These are phyloP conservation scores for Gillenia trifoliata DNA, from an alignment of 306 rosid species.

Conservation along the genomic window DNA sequence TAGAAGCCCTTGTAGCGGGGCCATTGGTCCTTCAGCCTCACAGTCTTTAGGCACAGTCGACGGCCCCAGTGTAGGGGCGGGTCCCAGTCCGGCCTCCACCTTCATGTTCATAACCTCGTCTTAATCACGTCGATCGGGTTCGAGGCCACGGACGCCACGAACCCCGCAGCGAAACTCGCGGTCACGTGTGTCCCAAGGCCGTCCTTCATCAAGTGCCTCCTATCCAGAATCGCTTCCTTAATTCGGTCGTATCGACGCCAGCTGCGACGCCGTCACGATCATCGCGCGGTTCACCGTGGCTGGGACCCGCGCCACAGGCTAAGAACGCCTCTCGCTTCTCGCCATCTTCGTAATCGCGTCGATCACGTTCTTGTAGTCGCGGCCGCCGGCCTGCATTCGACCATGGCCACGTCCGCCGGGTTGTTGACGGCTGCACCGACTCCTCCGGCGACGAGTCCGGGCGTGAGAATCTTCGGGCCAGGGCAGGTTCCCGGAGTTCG, in stretches of 20 bases:
- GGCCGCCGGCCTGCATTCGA: slow-evolving; percentile 94
- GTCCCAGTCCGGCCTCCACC: slow-evolving; percentile 46
- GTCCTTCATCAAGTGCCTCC: slow-evolving; percentile 49
- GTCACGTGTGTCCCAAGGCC: slow-evolving; percentile 75
- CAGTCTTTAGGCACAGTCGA: slow-evolving; percentile 78
- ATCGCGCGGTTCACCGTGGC: slow-evolving; percentile 90
- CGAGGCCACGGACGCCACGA: slow-evolving; percentile 85
- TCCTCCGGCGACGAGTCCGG: slow-evolving; percentile 68
- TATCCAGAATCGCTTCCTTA: slow-evolving; percentile 60
- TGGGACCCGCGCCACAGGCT: slow-evolving; percentile 90
- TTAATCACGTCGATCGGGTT: slow-evolving; percentile 89
- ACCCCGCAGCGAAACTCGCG: slow-evolving; percentile 85
- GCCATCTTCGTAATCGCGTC: slow-evolving; percentile 67
- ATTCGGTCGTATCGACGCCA: slow-evolving; percentile 77
- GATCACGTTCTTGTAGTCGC: slow-evolving; percentile 63
- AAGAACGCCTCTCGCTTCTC: slow-evolving; percentile 51
- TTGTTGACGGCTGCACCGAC: slow-evolving; percentile 80
- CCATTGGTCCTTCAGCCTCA: slow-evolving; percentile 78
- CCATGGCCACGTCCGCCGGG: slow-evolving; percentile 94
- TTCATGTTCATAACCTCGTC: slow-evolving; percentile 91
- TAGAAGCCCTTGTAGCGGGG: no score
- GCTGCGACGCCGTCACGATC: slow-evolving; percentile 89
- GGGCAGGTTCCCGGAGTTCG: slow-evolving; percentile 36
- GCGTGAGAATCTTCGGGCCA: slow-evolving; percentile 41
- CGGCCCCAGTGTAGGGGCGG: slow-evolving; percentile 70